A percentile compares a stretch with the other conserved stretches of the same genome.
Evolutionary conservation across 768 basidiomycete species (phyloP).

Genomic region (Botryobasidium botryosum): DNA sequence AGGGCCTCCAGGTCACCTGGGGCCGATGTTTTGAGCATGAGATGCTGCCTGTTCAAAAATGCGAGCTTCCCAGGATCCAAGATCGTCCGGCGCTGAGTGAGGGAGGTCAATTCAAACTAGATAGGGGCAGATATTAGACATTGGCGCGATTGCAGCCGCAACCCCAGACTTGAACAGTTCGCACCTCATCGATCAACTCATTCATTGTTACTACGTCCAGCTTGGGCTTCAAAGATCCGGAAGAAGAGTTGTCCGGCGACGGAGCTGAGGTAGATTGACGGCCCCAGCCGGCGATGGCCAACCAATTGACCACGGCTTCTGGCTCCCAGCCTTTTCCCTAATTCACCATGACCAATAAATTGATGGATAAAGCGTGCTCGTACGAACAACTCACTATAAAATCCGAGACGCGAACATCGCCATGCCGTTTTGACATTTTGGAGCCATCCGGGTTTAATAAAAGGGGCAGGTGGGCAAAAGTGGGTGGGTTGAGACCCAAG

Average conservation of each 20-base stretch:
- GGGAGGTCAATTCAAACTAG: conserved; percentile 31
- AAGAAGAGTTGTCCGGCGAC: conserved; percentile 24
- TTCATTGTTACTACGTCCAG: conserved; percentile 33
- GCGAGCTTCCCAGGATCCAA: conserved; percentile 68
- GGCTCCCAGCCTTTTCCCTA: conserved; percentile 85
- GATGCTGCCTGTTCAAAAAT: conserved; percentile 76
- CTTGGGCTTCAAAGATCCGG: conserved; percentile 35
- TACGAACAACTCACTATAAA: conserved; percentile 50
- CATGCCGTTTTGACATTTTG: conserved; percentile 90
- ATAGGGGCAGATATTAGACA: not conserved
- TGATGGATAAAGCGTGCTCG: not conserved
- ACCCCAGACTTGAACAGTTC: not conserved
- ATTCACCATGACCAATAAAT: not conserved
- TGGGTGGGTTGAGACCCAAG: conserved; percentile 50
- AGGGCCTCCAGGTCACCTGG: conserved; percentile 35
- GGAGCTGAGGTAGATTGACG: conserved; percentile 10
- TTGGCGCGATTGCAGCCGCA: too few species aligned
- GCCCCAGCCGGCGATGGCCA: conserved; percentile 91
- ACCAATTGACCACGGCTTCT: conserved; percentile 76
- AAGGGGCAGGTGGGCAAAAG: conserved; percentile 84
- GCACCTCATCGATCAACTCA: conserved; percentile 48
- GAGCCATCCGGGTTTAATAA: conserved; percentile 77
- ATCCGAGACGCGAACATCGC: conserved; percentile 71
- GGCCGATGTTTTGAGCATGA: conserved; percentile 36
- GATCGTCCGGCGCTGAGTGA: conserved; percentile 73